Evolutionary conservation across 2,329 filamentous ascomycete genomes (phyloP), one percentile per base, ranked within the genome.

Genomic region (Aspergillus floridensis): DNA sequence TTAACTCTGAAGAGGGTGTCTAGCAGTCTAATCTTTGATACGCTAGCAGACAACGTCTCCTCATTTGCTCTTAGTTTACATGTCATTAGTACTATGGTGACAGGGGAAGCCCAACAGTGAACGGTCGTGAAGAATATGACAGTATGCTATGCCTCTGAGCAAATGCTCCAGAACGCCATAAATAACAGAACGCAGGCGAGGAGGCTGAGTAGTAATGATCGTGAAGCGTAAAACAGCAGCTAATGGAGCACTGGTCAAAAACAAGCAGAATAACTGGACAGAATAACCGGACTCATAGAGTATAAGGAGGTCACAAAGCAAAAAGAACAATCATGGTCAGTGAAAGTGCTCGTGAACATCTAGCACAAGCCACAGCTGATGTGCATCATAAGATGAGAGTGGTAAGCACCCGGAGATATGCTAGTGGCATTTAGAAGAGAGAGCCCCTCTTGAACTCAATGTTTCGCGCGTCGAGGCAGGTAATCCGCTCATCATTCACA

Each of bases 401-500:
- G 38, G 14, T 19, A 14, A 11, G 52, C 47, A 55, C 29, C 35
- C 21, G 2, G 19, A 26, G 21, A 16, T 22, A 19, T 21, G 31
- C 7, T 47, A 35, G 31, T 22, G 38, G 10, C 29, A 35, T 41
- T 51, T n/a, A 48, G 14, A 53, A 55, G 19, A 56, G 32, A 16
- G 32, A 63, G 31, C 53, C 51, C 6, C 62, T 16, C 54, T 71
- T 65, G 59, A 77, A 75, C 57, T 70, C 57, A 46, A 76, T 75
- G 59, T 73, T 64, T 19, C 76, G 65, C 60, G 92, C 92, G 58
- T 88, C 88, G 71, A 99, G 82, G 79, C 95, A 99, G 61, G 93
- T 96, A 65, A 99, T 89, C 72, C 86, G 87, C 65, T 87, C 81
- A 59, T 85, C 82, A 54, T 96, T 87, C 61, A 81, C 82, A 66